A percentile compares a stretch with the other conserved stretches of the same genome.
Evolutionary conservation across 345 rosid species (phyloP).

Genomic region (Eucalyptus guilfoylei): DNA sequence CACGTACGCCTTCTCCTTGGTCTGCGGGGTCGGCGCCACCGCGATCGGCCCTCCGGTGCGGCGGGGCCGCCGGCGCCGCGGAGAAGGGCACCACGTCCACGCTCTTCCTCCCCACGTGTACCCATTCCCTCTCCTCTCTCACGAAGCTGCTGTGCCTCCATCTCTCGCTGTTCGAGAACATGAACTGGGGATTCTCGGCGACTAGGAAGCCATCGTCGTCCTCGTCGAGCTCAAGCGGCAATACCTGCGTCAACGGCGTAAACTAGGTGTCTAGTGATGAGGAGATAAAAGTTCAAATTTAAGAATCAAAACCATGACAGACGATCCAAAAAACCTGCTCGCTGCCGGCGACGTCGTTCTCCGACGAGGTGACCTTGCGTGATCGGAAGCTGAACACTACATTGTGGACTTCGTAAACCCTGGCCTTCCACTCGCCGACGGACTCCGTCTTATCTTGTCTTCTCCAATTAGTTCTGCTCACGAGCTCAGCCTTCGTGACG

Average conservation of each 20-base stretch:
- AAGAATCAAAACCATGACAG: neutral
- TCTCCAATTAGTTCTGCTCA: conserved; percentile 68
- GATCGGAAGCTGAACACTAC: conserved; percentile 69
- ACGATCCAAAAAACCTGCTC: conserved; percentile 22
- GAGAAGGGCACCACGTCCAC: conserved; percentile 37
- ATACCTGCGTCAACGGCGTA: conserved; percentile 12
- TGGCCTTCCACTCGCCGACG: conserved; percentile 76
- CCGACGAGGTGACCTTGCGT: conserved; percentile 32
- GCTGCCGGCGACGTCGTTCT: conserved; percentile 42
- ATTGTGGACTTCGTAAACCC: conserved; percentile 62
- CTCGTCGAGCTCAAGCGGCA: conserved; percentile 59
- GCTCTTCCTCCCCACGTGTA: conserved; percentile 52
- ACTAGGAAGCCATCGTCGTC: conserved; percentile 80
- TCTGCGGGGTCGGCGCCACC: conserved; percentile 25
- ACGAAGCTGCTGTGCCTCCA: conserved; percentile 92
- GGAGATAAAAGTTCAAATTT: neutral
- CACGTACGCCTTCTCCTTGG: conserved; percentile 78
- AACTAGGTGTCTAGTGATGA: neutral
- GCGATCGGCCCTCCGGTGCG: conserved; percentile 18
- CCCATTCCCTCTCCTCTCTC: conserved; percentile 60
- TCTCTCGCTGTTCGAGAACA: conserved; percentile 2
- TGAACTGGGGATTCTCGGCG: conserved; percentile 67
- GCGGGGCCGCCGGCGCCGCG: conserved; percentile 20
- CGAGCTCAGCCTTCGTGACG: conserved; percentile 69
- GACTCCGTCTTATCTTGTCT: conserved; percentile 64